phyloP scores from a whole-genome alignment of 2,329 filamentous ascomycete species.

The Emmonsia crescens region DNA sequence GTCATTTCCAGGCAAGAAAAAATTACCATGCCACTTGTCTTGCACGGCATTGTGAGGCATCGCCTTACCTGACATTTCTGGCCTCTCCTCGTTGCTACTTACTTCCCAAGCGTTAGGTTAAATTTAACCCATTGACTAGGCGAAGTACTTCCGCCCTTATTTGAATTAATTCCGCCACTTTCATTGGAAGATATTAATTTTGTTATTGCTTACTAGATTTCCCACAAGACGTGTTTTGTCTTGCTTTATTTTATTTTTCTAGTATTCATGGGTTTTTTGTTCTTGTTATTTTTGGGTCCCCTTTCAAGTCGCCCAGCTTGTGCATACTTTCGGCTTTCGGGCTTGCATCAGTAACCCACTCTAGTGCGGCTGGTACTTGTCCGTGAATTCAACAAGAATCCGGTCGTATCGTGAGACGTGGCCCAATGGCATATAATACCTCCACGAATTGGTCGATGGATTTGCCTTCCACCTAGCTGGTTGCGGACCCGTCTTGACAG shows the following conservation, averaged over 20 bases:
- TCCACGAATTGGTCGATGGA: constrained; percentile 25
- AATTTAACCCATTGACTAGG: not conserved
- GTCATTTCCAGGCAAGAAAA: not conserved
- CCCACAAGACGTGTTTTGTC: not conserved
- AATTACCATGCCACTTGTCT: constrained; percentile 1
- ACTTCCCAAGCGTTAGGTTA: not conserved
- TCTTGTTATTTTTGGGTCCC: not conserved
- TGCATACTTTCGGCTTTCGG: constrained; percentile 18
- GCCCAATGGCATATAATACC: constrained; percentile 27
- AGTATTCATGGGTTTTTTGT: not conserved
- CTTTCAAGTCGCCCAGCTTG: constrained; percentile 20
- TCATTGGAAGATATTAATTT: not conserved
- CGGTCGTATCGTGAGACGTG: constrained; percentile 30
- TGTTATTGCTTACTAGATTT: not conserved
- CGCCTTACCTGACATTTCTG: not conserved
- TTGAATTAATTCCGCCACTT: not conserved
- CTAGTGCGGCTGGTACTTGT: constrained; percentile 10
- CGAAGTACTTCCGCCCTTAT: not conserved
- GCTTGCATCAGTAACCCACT: constrained; percentile 19
- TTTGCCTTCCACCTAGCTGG: constrained; percentile 22
- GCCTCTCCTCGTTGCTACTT: not conserved
- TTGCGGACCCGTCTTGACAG: constrained; percentile 19
- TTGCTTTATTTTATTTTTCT: not conserved
- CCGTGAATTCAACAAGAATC: constrained; percentile 17
- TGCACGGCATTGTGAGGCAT: constrained; percentile 1